Base-by-base conservation (phyloP, 176 grass and related monocot species). In the Triticum urartu region DNA sequence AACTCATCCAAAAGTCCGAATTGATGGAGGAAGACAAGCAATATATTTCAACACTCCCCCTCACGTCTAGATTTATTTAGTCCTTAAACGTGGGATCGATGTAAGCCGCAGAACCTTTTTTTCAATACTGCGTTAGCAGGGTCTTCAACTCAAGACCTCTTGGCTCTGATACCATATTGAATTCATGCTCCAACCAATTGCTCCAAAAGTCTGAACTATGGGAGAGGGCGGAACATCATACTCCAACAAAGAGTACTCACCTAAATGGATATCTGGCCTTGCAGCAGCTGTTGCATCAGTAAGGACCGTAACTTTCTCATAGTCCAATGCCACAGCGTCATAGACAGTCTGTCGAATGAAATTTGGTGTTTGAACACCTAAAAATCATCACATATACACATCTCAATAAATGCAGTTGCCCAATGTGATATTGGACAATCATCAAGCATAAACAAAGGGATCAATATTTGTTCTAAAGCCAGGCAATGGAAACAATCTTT, bases 341-440 rank as follows among this genome's bases (percentile, higher is more conserved):
- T 92, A 98, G 30, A 88, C 88, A 13, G 93, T 98, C 81, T 95
- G 93, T 36, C 95, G 89, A 13, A 95, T 98, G 77, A 93, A 95
- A 85, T 95, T 95, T 72, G 95, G 95, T 64, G 95, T 98, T 87
- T 98, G 95, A 89, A 98, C 86, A 15, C 95, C 93, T 98, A 77
- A 48, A 72, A 17, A 68, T 50, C 9, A 80, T 67, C n/a, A 84
- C 12, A 80, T 62, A 39, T 22, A 86, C 8, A 84, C 34, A 50
- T 11, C 42, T 67, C 72, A 74, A 22, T 87, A 67, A 32, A 79
- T 79, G 65, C 65, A 22, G 32, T 0, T 24, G 9, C 54, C 43
- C 1, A 9, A 69, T 88, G 34, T 73, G 71, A 48, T 58, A 40
- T 60, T 13, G 7, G 78, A 47, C 70, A 8, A 38, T 83, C 24